phyloP scores from a whole-genome alignment of 768 basidiomycete species.

The Porphyrellus cyaneotinctus region DNA sequence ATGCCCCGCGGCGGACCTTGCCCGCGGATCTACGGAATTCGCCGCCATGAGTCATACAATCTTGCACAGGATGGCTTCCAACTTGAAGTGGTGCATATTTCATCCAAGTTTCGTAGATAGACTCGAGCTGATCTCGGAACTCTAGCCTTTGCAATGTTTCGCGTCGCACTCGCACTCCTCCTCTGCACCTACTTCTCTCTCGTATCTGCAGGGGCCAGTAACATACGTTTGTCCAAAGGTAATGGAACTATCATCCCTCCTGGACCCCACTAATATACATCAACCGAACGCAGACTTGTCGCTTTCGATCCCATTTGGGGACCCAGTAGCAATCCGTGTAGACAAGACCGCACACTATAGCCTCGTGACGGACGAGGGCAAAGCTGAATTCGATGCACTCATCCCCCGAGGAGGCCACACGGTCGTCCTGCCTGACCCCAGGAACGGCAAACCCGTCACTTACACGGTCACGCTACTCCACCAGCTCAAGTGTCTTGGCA shows the following conservation, averaged over 20 bases:
- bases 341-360: constrained; percentile 13
- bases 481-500: constrained; percentile 13
- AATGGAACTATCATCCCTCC: neutral
- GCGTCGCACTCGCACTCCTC: neutral
- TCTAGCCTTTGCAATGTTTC: neutral
- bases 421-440: constrained; percentile 6
- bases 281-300: constrained; percentile 4
- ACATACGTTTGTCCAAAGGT: constrained; percentile 7
- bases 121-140: neutral
- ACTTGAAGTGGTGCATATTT: neutral
- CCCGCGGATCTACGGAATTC: too few relatives aligned
- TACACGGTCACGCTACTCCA: constrained; percentile 13
- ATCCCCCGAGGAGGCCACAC: constrained; percentile 8
- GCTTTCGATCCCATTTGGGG: constrained; percentile 7
- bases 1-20: too few relatives aligned
- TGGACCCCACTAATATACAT: neutral
- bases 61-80: neutral
- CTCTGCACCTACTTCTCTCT: constrained; percentile 2
- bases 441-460: constrained; percentile 8
- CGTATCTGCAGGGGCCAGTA: neutral
- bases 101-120: neutral
- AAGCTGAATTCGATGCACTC: constrained; percentile 15
- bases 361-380: constrained; percentile 10
- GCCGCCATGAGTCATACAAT: too few relatives aligned
- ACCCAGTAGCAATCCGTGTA: constrained; percentile 10